A percentile compares a stretch with the other conserved stretches of the same genome.
phyloP scores from a whole-genome alignment of 768 basidiomycete species.

The Sutorius australiensis region DNA sequence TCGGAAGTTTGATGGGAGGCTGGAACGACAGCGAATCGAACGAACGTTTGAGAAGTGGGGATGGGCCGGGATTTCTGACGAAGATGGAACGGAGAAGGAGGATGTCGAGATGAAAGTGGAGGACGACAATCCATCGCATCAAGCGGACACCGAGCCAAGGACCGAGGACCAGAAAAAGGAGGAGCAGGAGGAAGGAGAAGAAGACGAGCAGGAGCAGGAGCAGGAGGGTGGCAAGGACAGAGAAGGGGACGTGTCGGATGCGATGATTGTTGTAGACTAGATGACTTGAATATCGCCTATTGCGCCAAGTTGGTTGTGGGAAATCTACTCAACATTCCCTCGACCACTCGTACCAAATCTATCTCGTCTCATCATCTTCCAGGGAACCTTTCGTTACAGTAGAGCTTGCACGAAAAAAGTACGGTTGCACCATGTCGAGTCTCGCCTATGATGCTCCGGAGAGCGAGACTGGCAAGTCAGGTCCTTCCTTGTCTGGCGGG shows the following conservation, averaged over 20 bases:
- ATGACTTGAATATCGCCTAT: neutral
- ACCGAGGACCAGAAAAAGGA: slow-evolving; percentile 3
- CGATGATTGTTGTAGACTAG: slow-evolving; percentile 21
- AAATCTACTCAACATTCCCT: slow-evolving; percentile 6
- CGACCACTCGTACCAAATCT: neutral
- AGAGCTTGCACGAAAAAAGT: neutral
- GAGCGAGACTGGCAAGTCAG: slow-evolving; percentile 3
- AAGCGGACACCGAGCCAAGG: slow-evolving; percentile 4
- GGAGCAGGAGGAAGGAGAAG: slow-evolving; percentile 5
- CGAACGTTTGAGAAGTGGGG: slow-evolving; percentile 65
- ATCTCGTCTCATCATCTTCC: neutral
- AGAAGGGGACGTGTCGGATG: slow-evolving; percentile 1
- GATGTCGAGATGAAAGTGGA: slow-evolving; percentile 33
- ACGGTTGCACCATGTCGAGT: slow-evolving; percentile 24
- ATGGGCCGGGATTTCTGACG: slow-evolving; percentile 37
- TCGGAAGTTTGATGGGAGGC: slow-evolving; percentile 48
- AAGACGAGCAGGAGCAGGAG: slow-evolving; percentile 2
- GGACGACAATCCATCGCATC: slow-evolving; percentile 10
- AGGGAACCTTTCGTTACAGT: neutral
- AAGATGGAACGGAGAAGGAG: slow-evolving; percentile 1
- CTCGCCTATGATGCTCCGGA: slow-evolving; percentile 30
- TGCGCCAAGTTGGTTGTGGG: slow-evolving; percentile 7
- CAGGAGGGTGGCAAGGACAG: neutral
- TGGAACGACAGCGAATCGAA: slow-evolving; percentile 72
- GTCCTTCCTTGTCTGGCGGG: slow-evolving; percentile 5